Evolutionary conservation across 768 basidiomycete genomes (phyloP).

Genomic region (Termitomyces sp.): DNA sequence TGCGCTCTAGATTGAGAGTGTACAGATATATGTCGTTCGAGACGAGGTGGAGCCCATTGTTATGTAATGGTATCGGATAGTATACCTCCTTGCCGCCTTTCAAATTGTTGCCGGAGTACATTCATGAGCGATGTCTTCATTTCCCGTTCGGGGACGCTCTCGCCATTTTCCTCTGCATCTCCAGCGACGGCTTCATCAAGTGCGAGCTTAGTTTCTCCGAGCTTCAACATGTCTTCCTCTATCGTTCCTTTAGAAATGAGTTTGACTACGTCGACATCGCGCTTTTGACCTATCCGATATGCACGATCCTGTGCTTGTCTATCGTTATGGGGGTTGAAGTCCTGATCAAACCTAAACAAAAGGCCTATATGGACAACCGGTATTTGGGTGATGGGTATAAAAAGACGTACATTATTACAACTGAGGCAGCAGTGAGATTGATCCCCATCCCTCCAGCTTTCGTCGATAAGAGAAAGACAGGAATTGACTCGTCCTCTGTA

Average conservation of each 20-base stretch:
- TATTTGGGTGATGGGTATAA: conserved; percentile 1
- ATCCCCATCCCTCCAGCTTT: conserved; percentile 97
- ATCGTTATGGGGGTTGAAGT: conserved; percentile 98
- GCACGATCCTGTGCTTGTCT: conserved; percentile 96
- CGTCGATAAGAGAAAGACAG: conserved; percentile 86
- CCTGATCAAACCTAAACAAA: conserved; percentile 79
- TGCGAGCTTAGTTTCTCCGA: conserved; percentile 87
- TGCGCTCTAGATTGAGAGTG: neutral
- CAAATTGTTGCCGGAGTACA: conserved; percentile 77
- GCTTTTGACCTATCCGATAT: conserved; percentile 94
- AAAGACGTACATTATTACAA: conserved; percentile 76
- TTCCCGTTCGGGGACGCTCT: conserved; percentile 67
- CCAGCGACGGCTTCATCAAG: conserved; percentile 95
- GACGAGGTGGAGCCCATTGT: neutral
- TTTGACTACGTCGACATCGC: conserved; percentile 92
- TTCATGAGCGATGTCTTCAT: conserved; percentile 87
- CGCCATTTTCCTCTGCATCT: conserved; percentile 53
- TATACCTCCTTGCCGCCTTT: conserved; percentile 38
- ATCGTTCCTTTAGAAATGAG: conserved; percentile 88
- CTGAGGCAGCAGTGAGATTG: conserved; percentile 92
- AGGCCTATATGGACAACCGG: neutral
- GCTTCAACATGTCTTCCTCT: conserved; percentile 91
- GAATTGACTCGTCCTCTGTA: conserved; percentile 79
- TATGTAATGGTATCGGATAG: conserved; percentile 2
- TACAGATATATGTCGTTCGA: neutral